Evolutionary conservation across 1,139 yeast genomes (phyloP), one percentile per base, ranked within the genome.

Genomic region (Pichia sp.): DNA sequence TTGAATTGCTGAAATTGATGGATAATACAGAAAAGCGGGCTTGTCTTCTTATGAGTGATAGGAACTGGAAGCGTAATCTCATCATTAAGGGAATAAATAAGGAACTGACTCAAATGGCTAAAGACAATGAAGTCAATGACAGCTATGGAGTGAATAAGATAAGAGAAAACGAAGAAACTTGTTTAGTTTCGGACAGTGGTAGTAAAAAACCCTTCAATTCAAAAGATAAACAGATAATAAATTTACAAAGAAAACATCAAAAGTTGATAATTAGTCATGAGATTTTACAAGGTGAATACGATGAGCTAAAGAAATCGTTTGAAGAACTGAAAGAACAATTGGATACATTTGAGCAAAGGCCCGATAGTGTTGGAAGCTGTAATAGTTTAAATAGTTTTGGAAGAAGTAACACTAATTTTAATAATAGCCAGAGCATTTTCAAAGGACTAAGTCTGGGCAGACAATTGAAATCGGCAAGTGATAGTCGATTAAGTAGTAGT

Each of bases 161-260:
- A 9, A 9, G 9, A 15, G 12, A 12, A 9, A 24, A 18, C 17
- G 15, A 23, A 33, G 14, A 11, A 23, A 7, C 5, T 31, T 20
- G 5, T 9, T 31, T 4, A 20, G 19, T 31, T 22, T 22, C 11
- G 11, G 11, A 8, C 24, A 31, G 15, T 20, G 21, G 23, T 20
- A 20, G 9, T 31, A 19, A 17, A 23, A n/a, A n/a, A n/a, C n/a
- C n/a, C n/a, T n/a, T n/a, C n/a, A n/a, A n/a, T n/a, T n/a, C n/a
- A n/a, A n/a, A 34, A 20, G 37, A 11, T 4, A 30, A 5, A 12
- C 10, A 11, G 14, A 17, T 11, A n/a, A 11, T 5, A 10, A 25
- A 24, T 30, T 18, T 39, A 24, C 35, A 39, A 14, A 35, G 28
- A 18, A 39, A 35, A 39, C 35, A 39, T 30, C 42, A 39, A 31